Percentiles rank a stretch among this genome's conserved stretches.
Evolutionary conservation across 139 green algal genomes (phyloP).

Genomic region (Chlamydomonas sp.): DNA sequence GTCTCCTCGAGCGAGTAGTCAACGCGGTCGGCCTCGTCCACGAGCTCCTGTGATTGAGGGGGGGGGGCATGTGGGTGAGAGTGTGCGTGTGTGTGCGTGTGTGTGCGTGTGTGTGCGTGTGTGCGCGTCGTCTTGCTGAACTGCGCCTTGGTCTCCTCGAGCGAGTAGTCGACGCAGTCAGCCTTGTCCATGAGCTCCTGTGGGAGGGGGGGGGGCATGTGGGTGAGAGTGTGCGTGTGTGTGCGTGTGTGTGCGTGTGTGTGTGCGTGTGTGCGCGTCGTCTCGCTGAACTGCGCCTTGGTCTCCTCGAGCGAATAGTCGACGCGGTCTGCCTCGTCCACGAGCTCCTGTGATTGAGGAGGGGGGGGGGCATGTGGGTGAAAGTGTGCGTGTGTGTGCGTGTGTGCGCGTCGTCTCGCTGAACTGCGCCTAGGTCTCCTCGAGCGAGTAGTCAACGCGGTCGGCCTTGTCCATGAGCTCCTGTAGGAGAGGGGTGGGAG

Average conservation of each 20-base stretch:
- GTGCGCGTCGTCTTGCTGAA: conserved; percentile 57
- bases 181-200: conserved; percentile 41
- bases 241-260: conserved; percentile 3
- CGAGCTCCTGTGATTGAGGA: conserved; percentile 25
- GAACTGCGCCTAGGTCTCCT: conserved; percentile 65
- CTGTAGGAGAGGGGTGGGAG: no score
- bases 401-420: conserved; percentile 47
- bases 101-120: conserved; percentile 3
- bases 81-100: not conserved
- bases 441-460: conserved; percentile 49
- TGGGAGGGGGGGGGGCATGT: no score
- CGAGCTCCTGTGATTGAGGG: no score
- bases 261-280: conserved; percentile 38
- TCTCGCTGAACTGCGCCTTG: conserved; percentile 61
- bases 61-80: no score
- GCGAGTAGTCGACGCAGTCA: conserved; percentile 46
- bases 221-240: no score
- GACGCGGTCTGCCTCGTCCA: conserved; percentile 48
- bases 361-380: no score
- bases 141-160: conserved; percentile 60
- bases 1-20: conserved; percentile 54
- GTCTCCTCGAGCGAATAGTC: conserved; percentile 54
- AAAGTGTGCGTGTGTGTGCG: no score
- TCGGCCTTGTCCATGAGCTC: conserved; percentile 47
- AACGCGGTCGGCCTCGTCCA: conserved; percentile 48